Base-by-base conservation (phyloP, 306 rosid genomes). In the Delonix regia region DNA sequence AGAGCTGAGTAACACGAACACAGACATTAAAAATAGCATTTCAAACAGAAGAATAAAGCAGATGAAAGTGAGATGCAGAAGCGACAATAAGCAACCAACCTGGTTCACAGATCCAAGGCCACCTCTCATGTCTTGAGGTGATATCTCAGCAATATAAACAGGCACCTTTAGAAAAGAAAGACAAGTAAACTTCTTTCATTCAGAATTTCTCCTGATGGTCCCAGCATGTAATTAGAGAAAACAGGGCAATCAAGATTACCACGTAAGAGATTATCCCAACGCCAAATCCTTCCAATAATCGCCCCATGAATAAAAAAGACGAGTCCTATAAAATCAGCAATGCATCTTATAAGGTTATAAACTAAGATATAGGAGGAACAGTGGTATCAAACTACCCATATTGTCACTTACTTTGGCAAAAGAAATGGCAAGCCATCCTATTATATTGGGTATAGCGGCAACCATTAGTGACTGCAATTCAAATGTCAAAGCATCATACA, bases 271-370 rank as follows among this genome's bases (percentile, higher is more conserved):
- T 89, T 22, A 93, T 93, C 75, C 98, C 98, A 45, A 93, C 98
- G 44, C 98, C 98, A 85, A 93, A 93, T 74, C 98, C 98, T 93
- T 88, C 98, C 85, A 93, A 78, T 77, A 93, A 77, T 71, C 97
- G 87, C 75, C 98, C 98, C 97, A 93, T 88, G 84, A 76, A 93
- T 68, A 90, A 84, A 80, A 93, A 90, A 18, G 98, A 89, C 9
- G 87, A 78, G 49, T 93, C 98, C 98, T 93, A 79, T 42, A 83
- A 59, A 77, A 73, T 21, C 71, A 72, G 70, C 33, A 55, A 57
- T 48, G 2, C 66, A 49, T 49, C 28, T 13, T 22, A 33, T 70
- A 25, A 68, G 70, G 34, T 30, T 67, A 51, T 28, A 51, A 57
- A 42, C 62, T 27, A 12, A 15, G 45, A 19, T 1, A 30, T 3